Evolutionary conservation across 257 asterid genomes (phyloP).

Genomic region (Solanum infundibuliforme): DNA sequence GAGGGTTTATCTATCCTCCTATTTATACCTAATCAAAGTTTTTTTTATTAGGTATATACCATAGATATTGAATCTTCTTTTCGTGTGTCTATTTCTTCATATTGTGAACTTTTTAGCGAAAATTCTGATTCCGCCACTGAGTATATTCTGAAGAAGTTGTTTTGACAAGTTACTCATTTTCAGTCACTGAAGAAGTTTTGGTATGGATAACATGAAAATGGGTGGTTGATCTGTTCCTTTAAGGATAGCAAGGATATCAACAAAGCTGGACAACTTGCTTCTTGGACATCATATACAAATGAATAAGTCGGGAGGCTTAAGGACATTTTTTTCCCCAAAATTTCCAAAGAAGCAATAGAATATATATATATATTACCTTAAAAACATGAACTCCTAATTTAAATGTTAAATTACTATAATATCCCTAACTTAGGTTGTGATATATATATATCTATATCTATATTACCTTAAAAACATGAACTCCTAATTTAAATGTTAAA

Average conservation of each 20-base stretch:
- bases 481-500: too few relatives aligned
- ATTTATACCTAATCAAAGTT: not conserved
- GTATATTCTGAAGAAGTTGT: not conserved
- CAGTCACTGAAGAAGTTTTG: slow-evolving; percentile 3
- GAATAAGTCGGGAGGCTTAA: not conserved
- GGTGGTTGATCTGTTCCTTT: slow-evolving; percentile 5
- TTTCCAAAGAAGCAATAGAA: too few relatives aligned
- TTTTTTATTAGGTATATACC: not conserved
- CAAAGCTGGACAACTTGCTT: not conserved
- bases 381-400: too few relatives aligned
- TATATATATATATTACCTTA: too few relatives aligned
- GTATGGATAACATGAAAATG: slow-evolving; percentile 15
- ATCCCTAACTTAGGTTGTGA: too few relatives aligned
- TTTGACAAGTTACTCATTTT: slow-evolving; percentile 16
- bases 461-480: too few relatives aligned
- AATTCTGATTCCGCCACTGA: not conserved
- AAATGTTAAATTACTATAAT: too few relatives aligned
- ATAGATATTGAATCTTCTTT: not conserved
- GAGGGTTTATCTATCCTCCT: not conserved
- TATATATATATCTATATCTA: too few relatives aligned
- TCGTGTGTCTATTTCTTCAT: not conserved
- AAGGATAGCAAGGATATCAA: not conserved
- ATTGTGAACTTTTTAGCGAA: not conserved
- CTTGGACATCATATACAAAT: not conserved
- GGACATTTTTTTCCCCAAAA: too few relatives aligned